A percentile compares a stretch with the other conserved stretches of the same genome.
Conservation (phyloP, 2,329 filamentous ascomycete species). For the Coccinonectria pachysandricola region DNA sequence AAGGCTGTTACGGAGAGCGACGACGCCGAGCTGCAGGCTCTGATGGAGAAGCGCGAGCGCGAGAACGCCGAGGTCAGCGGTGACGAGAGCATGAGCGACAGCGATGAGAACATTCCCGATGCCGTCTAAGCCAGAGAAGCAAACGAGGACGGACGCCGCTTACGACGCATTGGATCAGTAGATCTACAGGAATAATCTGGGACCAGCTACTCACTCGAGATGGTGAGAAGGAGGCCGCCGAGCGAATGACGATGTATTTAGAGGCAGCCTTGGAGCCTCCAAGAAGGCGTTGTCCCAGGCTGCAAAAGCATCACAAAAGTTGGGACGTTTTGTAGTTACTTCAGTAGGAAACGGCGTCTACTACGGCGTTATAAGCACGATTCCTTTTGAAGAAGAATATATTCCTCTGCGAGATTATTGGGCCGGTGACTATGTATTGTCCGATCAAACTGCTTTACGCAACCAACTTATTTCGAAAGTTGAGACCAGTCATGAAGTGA, state of each 20-base stretch:
- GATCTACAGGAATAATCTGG: conserved; percentile 9
- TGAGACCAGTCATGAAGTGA: too few species aligned
- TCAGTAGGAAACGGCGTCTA: conserved; percentile 18
- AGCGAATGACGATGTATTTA: conserved; percentile 19
- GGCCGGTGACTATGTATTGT: too few species aligned
- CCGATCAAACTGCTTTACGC: too few species aligned
- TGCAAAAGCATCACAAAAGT: conserved; percentile 20
- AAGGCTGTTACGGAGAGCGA: conserved; percentile 99
- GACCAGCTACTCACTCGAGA: conserved; percentile 7
- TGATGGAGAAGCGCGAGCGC: conserved; percentile 98
- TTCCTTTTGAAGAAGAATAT: neutral
- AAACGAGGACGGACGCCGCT: conserved; percentile 9
- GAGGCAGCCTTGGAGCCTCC: conserved; percentile 13
- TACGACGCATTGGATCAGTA: conserved; percentile 9
- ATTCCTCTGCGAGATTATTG: neutral
- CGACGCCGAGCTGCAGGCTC: conserved; percentile 87
- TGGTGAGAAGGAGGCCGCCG: conserved; percentile 10
- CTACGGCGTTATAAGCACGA: conserved; percentile 20
- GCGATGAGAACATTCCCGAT: conserved; percentile 64
- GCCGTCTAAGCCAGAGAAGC: conserved; percentile 26
- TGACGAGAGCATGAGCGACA: conserved; percentile 92
- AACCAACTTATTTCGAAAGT: too few species aligned
- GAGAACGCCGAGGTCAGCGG: conserved; percentile 98
- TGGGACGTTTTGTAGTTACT: conserved; percentile 20
- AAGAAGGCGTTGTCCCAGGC: conserved; percentile 10